These are phyloP conservation scores for Ceratobasidium sp. DNA, from an alignment of 1,284 basidiomycete species.

Conservation along the genomic window DNA sequence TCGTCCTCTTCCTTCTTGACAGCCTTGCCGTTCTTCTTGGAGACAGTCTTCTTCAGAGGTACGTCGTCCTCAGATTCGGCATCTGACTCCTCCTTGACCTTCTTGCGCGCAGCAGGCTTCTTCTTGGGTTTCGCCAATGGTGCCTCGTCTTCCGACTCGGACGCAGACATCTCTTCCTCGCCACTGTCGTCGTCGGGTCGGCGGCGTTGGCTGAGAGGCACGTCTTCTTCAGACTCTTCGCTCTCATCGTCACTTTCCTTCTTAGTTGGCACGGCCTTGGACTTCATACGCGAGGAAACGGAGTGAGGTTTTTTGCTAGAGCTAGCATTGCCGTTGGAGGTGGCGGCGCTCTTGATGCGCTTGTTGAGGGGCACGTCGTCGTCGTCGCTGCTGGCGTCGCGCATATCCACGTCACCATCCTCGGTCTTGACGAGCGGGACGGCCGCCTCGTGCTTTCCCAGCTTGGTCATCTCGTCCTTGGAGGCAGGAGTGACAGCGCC, in stretches of 20 bases:
- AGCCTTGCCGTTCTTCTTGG: constrained; percentile 50
- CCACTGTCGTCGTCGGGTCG: constrained; percentile 49
- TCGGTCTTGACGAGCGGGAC: constrained; percentile 43
- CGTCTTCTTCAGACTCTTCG: constrained; percentile 40
- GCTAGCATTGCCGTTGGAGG: constrained; percentile 56
- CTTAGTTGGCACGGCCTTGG: neutral
- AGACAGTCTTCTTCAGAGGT: constrained; percentile 46
- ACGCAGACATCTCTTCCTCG: constrained; percentile 43
- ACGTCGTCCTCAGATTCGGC: constrained; percentile 56
- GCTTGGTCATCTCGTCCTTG: constrained; percentile 48
- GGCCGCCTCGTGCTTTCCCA: constrained; percentile 37
- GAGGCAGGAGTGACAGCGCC: constrained; percentile 72
- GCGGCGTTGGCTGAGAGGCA: constrained; percentile 40
- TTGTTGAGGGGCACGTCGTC: constrained; percentile 28
- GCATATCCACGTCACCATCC: constrained; percentile 26
- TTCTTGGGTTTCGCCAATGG: constrained; percentile 50
- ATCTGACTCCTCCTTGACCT: constrained; percentile 59
- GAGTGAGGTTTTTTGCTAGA: constrained; percentile 21
- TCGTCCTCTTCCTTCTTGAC: constrained; percentile 53
- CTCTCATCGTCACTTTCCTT: constrained; percentile 34
- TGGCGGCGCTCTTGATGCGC: constrained; percentile 42
- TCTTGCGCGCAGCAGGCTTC: constrained; percentile 56
- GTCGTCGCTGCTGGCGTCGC: constrained; percentile 15
- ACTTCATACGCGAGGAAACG: constrained; percentile 17
- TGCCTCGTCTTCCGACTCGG: constrained; percentile 45